phyloP scores from a whole-genome alignment of 495 filamentous ascomycete species.

The Neurospora hispaniola region DNA sequence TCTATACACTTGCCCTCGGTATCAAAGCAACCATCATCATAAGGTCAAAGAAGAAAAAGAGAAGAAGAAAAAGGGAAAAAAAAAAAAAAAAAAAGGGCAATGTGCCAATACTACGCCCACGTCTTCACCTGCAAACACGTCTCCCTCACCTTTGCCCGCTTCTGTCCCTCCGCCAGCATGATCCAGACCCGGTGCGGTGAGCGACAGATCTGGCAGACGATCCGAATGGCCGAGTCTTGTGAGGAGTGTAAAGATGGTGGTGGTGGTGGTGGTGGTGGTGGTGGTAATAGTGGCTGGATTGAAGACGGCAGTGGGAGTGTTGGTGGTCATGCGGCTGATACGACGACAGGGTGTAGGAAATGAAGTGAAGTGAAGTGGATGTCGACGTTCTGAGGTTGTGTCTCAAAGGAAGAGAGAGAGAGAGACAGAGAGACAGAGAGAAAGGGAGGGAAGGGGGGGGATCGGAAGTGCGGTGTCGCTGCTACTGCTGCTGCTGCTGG shows the following conservation, averaged over 20 bases:
- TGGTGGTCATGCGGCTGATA: background rate
- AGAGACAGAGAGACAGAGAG: too few relatives aligned
- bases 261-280: background rate
- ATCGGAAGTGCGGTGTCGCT: too few relatives aligned
- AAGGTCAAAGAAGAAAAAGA: background rate
- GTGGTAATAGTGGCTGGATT: background rate
- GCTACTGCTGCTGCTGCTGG: background rate
- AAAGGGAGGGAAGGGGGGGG: too few relatives aligned
- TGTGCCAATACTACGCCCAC: conserved; percentile 28
- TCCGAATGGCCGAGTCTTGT: conserved; percentile 18
- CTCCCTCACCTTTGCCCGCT: conserved; percentile 16
- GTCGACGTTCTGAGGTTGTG: background rate
- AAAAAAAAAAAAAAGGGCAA: conserved; percentile 2
- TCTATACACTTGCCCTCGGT: background rate
- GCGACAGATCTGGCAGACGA: conserved; percentile 22
- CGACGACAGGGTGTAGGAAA: background rate
- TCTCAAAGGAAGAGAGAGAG: background rate
- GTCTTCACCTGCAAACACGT: conserved; percentile 18
- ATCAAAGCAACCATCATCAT: background rate
- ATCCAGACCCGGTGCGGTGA: conserved; percentile 21
- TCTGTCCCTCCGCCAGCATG: conserved; percentile 17
- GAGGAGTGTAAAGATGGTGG: conserved; percentile 15
- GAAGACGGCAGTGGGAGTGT: background rate
- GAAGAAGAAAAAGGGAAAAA: too few relatives aligned
- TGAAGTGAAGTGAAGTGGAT: background rate